Conservation (phyloP, 2,329 filamentous ascomycete species). For the Diaporthe citrichinensis region DNA sequence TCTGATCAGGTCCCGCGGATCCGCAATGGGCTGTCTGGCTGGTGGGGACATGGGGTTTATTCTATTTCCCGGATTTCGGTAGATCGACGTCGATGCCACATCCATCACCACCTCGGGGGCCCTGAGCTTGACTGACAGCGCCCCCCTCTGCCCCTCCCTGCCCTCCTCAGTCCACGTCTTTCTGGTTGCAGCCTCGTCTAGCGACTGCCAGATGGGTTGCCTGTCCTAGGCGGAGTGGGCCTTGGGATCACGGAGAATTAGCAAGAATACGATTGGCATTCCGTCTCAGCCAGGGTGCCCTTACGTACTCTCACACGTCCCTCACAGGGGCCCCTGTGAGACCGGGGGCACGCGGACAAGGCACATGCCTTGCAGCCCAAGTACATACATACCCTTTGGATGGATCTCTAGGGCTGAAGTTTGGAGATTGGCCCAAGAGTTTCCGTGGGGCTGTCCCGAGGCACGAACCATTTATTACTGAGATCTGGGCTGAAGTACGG, state of each 20-base stretch:
- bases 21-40: slow-evolving; percentile 12
- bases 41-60: slow-evolving; percentile 11
- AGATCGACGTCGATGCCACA: slow-evolving; percentile 31
- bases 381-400: slow-evolving; percentile 23
- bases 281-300: slow-evolving; percentile 26
- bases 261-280: slow-evolving; percentile 34
- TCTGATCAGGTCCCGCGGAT: slow-evolving; percentile 20
- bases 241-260: slow-evolving; percentile 22
- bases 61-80: slow-evolving; percentile 33
- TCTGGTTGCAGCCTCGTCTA: slow-evolving; percentile 13
- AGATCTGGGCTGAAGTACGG: slow-evolving; percentile 28
- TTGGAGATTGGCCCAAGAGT: background rate
- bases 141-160: background rate
- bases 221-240: slow-evolving; percentile 10
- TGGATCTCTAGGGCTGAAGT: slow-evolving; percentile 24
- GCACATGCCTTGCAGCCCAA: background rate
- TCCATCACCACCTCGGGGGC: slow-evolving; percentile 14
- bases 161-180: background rate
- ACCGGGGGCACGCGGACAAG: background rate
- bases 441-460: slow-evolving; percentile 3
- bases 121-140: slow-evolving; percentile 22
- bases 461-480: slow-evolving; percentile 4
- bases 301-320: slow-evolving; percentile 24
- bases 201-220: slow-evolving; percentile 16
- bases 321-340: slow-evolving; percentile 10